phyloP scores from a whole-genome alignment of 805 yeast species.

The Ogataea sp. region DNA sequence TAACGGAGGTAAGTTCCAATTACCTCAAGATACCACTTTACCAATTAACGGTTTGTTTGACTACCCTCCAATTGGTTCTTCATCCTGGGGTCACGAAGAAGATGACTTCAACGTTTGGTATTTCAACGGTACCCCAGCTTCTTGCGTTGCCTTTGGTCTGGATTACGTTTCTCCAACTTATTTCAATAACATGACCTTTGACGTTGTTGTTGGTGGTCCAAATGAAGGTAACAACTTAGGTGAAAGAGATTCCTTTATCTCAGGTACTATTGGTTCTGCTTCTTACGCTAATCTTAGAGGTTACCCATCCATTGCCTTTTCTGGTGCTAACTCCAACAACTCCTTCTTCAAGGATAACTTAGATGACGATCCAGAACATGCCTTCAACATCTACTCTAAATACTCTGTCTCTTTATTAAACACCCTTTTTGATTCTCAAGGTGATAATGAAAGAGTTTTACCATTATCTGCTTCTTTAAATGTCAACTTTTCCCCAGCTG shows the following conservation, averaged over 20 bases:
- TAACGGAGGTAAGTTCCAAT: slow-evolving; percentile 44
- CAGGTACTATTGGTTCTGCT: slow-evolving; percentile 48
- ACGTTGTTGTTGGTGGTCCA: slow-evolving; percentile 44
- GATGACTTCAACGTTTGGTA: slow-evolving; percentile 39
- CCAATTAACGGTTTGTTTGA: slow-evolving; percentile 38
- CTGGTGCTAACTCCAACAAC: slow-evolving; percentile 42
- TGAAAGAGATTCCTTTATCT: slow-evolving; percentile 31
- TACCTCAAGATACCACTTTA: slow-evolving; percentile 31
- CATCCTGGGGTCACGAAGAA: slow-evolving; percentile 48
- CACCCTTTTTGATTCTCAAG: slow-evolving; percentile 29
- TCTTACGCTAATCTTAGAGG: slow-evolving; percentile 41
- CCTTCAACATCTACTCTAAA: slow-evolving; percentile 37
- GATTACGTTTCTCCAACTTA: slow-evolving; percentile 38
- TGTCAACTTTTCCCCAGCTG: slow-evolving; percentile 42
- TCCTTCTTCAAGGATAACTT: slow-evolving; percentile 39
- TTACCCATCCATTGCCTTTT: slow-evolving; percentile 40
- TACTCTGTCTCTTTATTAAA: slow-evolving; percentile 32
- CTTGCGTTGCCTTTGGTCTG: slow-evolving; percentile 40
- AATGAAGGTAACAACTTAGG: slow-evolving; percentile 44
- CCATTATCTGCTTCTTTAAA: slow-evolving; percentile 39
- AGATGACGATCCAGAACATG: slow-evolving; percentile 30
- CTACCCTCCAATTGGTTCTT: slow-evolving; percentile 39
- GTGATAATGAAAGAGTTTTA: slow-evolving; percentile 27
- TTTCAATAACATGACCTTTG: slow-evolving; percentile 35
- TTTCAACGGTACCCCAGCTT: slow-evolving; percentile 49